Evolutionary conservation across 2,329 filamentous ascomycete species (phyloP), one percentile per base, ranked within the genome.

Genomic region (Diaporthe humulicola): DNA sequence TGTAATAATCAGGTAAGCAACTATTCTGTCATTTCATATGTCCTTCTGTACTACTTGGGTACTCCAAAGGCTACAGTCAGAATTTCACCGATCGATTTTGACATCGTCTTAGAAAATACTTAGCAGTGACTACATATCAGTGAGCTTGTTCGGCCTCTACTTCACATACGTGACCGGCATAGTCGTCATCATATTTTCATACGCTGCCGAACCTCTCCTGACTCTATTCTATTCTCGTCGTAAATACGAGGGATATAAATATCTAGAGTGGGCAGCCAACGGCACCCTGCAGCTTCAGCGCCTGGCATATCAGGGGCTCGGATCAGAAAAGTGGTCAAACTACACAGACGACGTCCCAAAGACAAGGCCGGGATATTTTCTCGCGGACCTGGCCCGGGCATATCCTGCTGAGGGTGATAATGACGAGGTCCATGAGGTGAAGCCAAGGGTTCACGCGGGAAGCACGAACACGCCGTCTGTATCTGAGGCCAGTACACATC

Each of bases 91-190:
- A 19, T 19, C 12, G 7, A 19, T 52, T 8, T 15, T 28, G 17
- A 40, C 4, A 5, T 17, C 8, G 2, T 1, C 6, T 3, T 48
- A 81, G 80, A 81, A 80, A 77, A 79, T 81, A 17, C 71, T 48
- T 0, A 80, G 69, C 25, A 75, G 75, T 0, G 74, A 42, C 5
- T 78, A 79, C 56, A 70, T 54, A 0, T 79, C 79, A 1, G 79
- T 82, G 66, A 81, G 78, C 66, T 14, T 81, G 4, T 80, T 82
- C 36, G 77, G 78, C 22, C 76, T 82, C 14, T 58, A 66, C 25
- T 78, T 80, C 64, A 79, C 77, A 17, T 77, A 77, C 10, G 36
- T 74, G 8, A 22, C 71, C 1, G 79, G 80, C 1, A 15, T 64
- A 2, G 1, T 79, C 19, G 73, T 78, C 19, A 73, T 78, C 3